These are phyloP conservation scores for Haplosporangium sp. DNA, from an alignment of 371 early-diverging fungal genomes.

Conservation along the genomic window DNA sequence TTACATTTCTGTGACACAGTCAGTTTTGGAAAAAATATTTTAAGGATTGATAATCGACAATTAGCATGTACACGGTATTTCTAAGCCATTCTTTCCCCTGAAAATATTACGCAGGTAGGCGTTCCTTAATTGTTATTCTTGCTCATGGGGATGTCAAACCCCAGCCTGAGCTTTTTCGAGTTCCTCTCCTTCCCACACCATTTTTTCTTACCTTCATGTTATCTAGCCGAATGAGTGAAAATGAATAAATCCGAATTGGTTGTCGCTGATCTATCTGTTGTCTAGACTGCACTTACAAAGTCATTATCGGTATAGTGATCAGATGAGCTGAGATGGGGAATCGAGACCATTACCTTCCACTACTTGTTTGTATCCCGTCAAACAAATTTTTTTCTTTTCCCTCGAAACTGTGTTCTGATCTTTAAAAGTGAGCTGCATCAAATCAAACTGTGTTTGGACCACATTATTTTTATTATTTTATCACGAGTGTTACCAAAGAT, in stretches of 20 bases:
- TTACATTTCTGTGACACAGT: background rate
- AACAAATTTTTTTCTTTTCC: conserved; percentile 3
- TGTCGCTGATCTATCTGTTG: too few species aligned
- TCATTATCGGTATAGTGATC: too few species aligned
- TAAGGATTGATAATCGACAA: background rate
- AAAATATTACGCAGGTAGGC: background rate
- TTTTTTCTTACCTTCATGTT: background rate
- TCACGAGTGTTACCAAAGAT: background rate
- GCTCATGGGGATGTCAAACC: conserved; percentile 15
- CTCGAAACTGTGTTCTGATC: conserved; percentile 25
- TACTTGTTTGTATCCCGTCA: background rate
- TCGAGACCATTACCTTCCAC: too few species aligned
- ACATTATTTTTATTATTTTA: conserved; percentile 11
- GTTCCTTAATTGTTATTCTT: background rate
- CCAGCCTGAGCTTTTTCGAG: conserved; percentile 3
- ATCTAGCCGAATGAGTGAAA: background rate
- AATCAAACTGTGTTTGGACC: conserved; percentile 55
- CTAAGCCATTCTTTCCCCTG: background rate
- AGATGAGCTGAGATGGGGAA: too few species aligned
- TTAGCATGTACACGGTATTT: background rate
- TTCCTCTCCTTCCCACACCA: background rate
- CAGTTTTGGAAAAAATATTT: too few species aligned
- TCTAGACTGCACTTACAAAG: too few species aligned
- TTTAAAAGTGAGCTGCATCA: background rate
- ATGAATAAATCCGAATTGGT: too few species aligned